These are phyloP conservation scores for Lablab purpureus DNA, from an alignment of 306 rosid genomes.

Conservation along the genomic window DNA sequence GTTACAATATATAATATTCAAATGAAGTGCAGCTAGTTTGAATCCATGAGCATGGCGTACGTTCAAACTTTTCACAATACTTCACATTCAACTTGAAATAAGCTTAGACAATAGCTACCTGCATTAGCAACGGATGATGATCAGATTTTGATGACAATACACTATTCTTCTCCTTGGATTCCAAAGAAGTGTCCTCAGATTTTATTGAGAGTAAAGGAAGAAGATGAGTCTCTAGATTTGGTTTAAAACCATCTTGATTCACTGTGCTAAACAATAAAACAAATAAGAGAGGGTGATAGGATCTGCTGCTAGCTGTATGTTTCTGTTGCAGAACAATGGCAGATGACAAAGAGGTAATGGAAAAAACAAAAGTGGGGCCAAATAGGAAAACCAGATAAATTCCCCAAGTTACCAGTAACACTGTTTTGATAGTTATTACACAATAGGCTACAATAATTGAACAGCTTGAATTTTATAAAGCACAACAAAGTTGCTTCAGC, in stretches of 20 bases:
- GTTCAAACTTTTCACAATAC: conserved; percentile 30
- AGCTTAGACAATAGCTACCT: conserved; percentile 55
- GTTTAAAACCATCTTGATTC: conserved; percentile 96
- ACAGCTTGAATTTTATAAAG: conserved; percentile 6
- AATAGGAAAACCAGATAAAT: conserved; percentile 6
- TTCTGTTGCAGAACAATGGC: conserved; percentile 22
- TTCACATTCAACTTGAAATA: conserved; percentile 13
- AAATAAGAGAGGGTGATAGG: conserved; percentile 36
- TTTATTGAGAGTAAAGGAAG: conserved; percentile 85
- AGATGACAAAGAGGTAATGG: neutral
- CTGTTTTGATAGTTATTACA: neutral
- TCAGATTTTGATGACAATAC: conserved; percentile 60
- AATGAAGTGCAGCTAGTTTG: neutral
- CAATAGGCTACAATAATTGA: neutral
- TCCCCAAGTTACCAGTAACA: conserved; percentile 10
- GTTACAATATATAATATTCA: conserved; percentile 9
- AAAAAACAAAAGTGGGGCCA: neutral
- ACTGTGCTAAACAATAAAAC: conserved; percentile 77
- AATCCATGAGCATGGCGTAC: neutral
- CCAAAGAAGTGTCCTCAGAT: conserved; percentile 65
- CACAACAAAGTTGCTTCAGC: neutral
- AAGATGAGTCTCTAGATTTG: conserved; percentile 89
- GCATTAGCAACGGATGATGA: conserved; percentile 82
- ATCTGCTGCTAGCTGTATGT: conserved; percentile 38
- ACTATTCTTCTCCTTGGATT: conserved; percentile 65